These are phyloP conservation scores for Pseudisothecium myosuroides DNA, from an alignment of 225 moss, liverwort and hornwort genomes.

Conservation along the genomic window DNA sequence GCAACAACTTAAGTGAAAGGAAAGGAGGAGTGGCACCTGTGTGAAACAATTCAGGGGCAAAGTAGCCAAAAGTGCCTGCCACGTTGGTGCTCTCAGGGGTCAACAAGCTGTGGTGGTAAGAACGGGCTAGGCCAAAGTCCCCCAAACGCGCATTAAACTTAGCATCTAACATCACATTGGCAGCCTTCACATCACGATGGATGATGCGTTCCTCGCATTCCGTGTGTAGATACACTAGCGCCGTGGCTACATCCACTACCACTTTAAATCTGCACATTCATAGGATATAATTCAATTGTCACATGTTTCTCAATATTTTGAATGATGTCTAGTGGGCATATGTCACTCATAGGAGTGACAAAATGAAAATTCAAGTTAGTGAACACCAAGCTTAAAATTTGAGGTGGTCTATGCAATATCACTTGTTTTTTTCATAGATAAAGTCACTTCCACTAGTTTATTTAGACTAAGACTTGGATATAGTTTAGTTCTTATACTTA, in stretches of 20 bases:
- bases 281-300: neutral
- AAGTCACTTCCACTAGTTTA: neutral
- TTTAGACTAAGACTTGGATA: neutral
- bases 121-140: neutral
- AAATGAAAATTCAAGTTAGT: neutral
- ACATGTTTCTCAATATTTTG: neutral
- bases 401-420: neutral
- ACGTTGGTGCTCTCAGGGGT: neutral
- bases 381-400: neutral
- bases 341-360: neutral
- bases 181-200: neutral
- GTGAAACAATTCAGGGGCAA: neutral
- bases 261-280: neutral
- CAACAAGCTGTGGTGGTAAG: neutral
- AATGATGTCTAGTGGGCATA: neutral
- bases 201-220: neutral
- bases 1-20: neutral
- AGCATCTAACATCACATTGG: neutral
- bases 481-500: neutral
- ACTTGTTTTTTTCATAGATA: neutral
- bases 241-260: neutral
- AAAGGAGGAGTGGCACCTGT: neutral
- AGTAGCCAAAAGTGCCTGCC: neutral
- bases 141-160: neutral
- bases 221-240: rapidly evolving